phyloP scores from a whole-genome alignment of 805 yeast genomes.

The Hanseniaspora taiwanica region DNA sequence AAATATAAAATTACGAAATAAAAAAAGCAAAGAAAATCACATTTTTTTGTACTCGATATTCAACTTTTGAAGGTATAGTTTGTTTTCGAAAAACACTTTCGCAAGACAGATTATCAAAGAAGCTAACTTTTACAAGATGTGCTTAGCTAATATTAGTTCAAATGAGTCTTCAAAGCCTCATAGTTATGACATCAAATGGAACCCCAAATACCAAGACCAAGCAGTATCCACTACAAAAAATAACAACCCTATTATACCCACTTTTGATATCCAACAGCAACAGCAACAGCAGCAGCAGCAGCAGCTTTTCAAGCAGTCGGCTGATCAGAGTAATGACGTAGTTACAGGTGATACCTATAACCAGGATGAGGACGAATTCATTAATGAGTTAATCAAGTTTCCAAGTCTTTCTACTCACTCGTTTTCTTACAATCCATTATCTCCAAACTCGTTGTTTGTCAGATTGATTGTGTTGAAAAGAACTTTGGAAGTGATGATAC shows the following conservation, averaged over 20 bases:
- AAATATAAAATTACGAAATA: too few relatives aligned
- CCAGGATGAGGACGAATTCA: constrained; percentile 13
- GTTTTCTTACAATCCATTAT: constrained; percentile 69
- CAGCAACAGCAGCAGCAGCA: background rate
- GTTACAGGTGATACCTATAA: background rate
- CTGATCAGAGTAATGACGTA: background rate
- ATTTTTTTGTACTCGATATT: too few relatives aligned
- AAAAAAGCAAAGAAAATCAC: too few relatives aligned
- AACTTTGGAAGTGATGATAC: constrained; percentile 59
- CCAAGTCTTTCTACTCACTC: constrained; percentile 76
- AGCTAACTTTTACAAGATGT: too few relatives aligned
- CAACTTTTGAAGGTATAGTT: too few relatives aligned
- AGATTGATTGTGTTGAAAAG: constrained; percentile 62
- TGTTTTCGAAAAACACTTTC: too few relatives aligned
- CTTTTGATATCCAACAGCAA: background rate
- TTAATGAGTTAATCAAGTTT: constrained; percentile 41
- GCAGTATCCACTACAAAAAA: background rate
- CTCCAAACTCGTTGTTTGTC: constrained; percentile 69
- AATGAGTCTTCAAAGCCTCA: too few relatives aligned
- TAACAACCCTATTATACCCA: background rate
- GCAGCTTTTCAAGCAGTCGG: background rate
- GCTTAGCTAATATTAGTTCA: too few relatives aligned
- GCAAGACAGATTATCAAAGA: too few relatives aligned
- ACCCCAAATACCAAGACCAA: background rate
- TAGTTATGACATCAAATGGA: too few relatives aligned